Evolutionary conservation across 1,284 basidiomycete genomes (phyloP), one percentile per base, ranked within the genome.

Genomic region (Calocybe gambosa): DNA sequence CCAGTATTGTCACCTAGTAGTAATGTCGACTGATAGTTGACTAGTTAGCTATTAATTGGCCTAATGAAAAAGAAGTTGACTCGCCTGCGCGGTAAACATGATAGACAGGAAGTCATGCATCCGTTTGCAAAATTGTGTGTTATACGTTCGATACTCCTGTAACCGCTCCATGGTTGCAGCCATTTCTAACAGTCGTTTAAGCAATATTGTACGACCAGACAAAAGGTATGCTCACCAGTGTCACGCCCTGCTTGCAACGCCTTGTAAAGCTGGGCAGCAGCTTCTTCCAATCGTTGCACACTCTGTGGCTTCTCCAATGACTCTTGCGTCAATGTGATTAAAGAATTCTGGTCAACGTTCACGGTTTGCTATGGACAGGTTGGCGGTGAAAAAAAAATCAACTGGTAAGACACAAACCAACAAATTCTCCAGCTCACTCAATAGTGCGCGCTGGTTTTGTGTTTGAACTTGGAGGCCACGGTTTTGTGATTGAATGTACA

Each of bases 391-490:
- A 3, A 25, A 23, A 29, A 18, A 1, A 12, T 1, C 5, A 19
- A 10, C 20, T 5, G 33, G 36, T 48, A 33, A 20, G 19, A 25
- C 21, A 60, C 79, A 46, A 54, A 89, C 90, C 57, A 97, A 69
- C 19, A 96, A 71, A 57, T 90, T 88, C 61, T 93, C 85, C 5
- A 97, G 68, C 64, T 93, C 93, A 33, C 70, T 73, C 25, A 96
- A 64, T 5, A 97, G 73, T 1, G 83, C 80, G 33, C 86, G 80
- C 63, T 98, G 95, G 58, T 99, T 99, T 59, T 95, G 93, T 9
- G 86, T 98, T 60, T 99, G 95, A 1, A 99, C 93, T 67, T 99
- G 96, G 28, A 99, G 70, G 57, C 96, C 96, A 43, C 94, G 80
- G 61, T 96, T 95, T 65, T 99, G 96, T 2, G 88, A 88, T 68